Percentiles rank a stretch among this genome's conserved stretches.
These are phyloP conservation scores for Patellaria atrata DNA, from an alignment of 495 filamentous ascomycete species.

Conservation along the genomic window DNA sequence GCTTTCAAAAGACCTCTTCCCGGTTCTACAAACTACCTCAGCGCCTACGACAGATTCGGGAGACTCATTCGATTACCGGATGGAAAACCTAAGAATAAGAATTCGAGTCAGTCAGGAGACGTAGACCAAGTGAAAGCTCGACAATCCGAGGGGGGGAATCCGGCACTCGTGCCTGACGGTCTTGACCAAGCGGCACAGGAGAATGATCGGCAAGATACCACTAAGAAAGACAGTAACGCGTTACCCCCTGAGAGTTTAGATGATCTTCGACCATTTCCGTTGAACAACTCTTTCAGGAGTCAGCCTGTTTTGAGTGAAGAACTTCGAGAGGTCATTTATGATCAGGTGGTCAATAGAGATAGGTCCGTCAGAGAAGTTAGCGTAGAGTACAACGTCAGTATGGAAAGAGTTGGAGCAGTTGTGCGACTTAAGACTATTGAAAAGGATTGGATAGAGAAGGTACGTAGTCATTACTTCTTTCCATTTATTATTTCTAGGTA, in stretches of 20 bases:
- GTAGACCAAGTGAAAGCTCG: constrained; percentile 15
- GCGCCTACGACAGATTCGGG: constrained; percentile 32
- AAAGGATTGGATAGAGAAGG: constrained; percentile 56
- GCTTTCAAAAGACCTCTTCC: constrained; percentile 40
- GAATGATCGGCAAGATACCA: constrained; percentile 9
- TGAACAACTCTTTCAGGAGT: constrained; percentile 57
- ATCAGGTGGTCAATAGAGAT: constrained; percentile 45
- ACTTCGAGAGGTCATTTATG: constrained; percentile 61
- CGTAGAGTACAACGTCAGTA: constrained; percentile 61
- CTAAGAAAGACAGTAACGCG: background rate
- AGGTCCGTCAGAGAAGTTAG: constrained; percentile 65
- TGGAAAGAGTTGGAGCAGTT: constrained; percentile 78
- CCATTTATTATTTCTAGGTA: constrained; percentile 22
- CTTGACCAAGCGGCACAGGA: constrained; percentile 17
- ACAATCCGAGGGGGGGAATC: constrained; percentile 7
- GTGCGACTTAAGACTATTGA: constrained; percentile 79
- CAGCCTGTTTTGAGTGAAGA: constrained; percentile 63
- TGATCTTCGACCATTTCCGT: constrained; percentile 52
- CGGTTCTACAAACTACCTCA: constrained; percentile 53
- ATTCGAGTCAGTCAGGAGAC: constrained; percentile 2
- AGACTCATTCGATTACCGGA: constrained; percentile 25
- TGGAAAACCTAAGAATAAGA: constrained; percentile 1
- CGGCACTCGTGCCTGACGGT: constrained; percentile 8
- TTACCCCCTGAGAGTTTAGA: constrained; percentile 26
- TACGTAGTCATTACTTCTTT: constrained; percentile 30